Evolutionary conservation across 129 eudicot genomes (phyloP).

Genomic region (Lactuca sativa): DNA sequence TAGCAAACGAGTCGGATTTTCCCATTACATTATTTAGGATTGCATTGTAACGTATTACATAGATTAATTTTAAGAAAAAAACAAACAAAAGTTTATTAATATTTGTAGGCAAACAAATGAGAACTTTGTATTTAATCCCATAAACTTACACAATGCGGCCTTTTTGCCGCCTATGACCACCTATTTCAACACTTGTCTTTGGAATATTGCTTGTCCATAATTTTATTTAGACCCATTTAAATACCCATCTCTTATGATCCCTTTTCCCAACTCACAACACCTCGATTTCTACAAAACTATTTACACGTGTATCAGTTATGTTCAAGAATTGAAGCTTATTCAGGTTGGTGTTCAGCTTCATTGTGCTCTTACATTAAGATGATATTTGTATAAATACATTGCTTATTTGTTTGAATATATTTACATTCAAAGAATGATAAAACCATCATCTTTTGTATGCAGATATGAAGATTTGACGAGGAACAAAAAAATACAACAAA

Average conservation of each 20-base stretch:
- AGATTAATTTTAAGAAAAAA: conserved; percentile 2
- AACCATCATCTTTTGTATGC: conserved; percentile 5
- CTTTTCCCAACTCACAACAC: conserved; percentile 9
- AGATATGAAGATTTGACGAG: not conserved
- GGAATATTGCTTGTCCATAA: conserved; percentile 38
- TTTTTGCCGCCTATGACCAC: conserved; percentile 43
- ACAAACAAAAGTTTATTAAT: conserved; percentile 8
- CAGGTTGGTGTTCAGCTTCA: not conserved
- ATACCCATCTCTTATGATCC: conserved; percentile 14
- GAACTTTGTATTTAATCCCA: conserved; percentile 37
- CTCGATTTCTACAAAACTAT: not conserved
- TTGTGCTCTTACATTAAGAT: not conserved
- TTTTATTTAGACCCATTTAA: conserved; percentile 24
- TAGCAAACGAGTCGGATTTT: conserved; percentile 3
- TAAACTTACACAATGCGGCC: conserved; percentile 29
- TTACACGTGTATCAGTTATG: not conserved
- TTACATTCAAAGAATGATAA: not conserved
- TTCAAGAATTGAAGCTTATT: not conserved
- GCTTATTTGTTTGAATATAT: not conserved
- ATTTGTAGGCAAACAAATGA: conserved; percentile 32
- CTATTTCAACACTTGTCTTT: conserved; percentile 33
- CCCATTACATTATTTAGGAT: conserved; percentile 7
- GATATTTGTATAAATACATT: not conserved
- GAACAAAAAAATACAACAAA: not conserved
- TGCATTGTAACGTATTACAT: conserved; percentile 3